Base-by-base conservation (phyloP, 2,329 filamentous ascomycete genomes). In the Aureobasidium sp. region DNA sequence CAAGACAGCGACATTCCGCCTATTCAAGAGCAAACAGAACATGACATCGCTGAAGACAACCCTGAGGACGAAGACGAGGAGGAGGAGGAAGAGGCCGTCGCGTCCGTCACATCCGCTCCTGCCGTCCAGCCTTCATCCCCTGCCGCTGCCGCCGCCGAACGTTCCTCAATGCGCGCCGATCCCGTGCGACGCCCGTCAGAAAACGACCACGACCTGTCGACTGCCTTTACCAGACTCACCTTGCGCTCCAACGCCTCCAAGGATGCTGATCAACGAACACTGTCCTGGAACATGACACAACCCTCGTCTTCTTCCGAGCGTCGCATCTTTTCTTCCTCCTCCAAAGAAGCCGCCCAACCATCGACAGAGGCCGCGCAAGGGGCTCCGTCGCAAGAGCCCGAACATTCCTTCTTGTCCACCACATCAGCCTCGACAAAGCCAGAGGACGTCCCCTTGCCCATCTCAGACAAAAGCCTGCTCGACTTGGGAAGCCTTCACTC, bases 121-220 rank as follows among this genome's bases (percentile, higher is more conserved):
- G 24, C 15, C 35, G 29, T 49, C 15, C 54, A 62, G 6, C 72
- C 75, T n/a, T 78, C 77, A 7, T 78, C 77, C 24, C 76, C 77
- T 24, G 72, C 75, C 3, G 75, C 73, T 39, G 71, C 73, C 31
- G 77, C 77, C 45, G 75, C 75, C n/a, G 66, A 70, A 59, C 68
- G 75, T 19, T 50, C 50, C 4, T 42, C 47, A 24, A 40, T 52
- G 44, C 50, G 45, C 29, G 37, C 47, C 12, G 45, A 50, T 24
- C 56, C 56, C 5, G 35, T 60, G 24, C 45, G 57, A 44, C 45
- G 45, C n/a, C 14, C 37, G 1, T 52, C 57, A 15, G 47, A 42
- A 14, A 50, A 60, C 37, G 57, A 52, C 27, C 24, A 52, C 37
- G 57, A 60, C 19, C 35, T 60, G 7, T 60, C 57, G 22, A 60